Percentiles rank a stretch among this genome's conserved stretches.
Conservation (phyloP, 371 early-diverging fungal species). For the Umbelopsis sp. region DNA sequence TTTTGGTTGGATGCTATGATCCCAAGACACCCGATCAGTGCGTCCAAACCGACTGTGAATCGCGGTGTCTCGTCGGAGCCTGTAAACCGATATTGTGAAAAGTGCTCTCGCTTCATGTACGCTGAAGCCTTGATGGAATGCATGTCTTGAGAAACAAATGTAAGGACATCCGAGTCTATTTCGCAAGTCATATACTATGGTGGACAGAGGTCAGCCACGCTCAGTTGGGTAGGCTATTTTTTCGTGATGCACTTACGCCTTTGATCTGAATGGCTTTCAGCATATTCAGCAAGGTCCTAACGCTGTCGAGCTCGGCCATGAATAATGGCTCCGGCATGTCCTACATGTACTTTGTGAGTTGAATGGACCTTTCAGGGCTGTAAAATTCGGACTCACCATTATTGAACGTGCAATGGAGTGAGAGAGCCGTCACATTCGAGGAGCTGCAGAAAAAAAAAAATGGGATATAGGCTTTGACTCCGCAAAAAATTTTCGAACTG, state of each 20-base stretch:
- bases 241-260: constrained; percentile 7
- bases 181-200: constrained; percentile 32
- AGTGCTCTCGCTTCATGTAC: constrained; percentile 37
- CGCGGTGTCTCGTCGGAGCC: constrained; percentile 22
- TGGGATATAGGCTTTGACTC: neutral
- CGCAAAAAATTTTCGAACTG: constrained; percentile 20
- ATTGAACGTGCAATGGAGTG: neutral
- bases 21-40: constrained; percentile 35
- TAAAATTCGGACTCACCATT: neutral
- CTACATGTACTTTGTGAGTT: neutral
- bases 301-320: constrained; percentile 17
- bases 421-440: constrained; percentile 7
- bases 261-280: constrained; percentile 22
- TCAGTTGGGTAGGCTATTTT: too few relatives aligned
- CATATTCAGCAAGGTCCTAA: constrained; percentile 13
- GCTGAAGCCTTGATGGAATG: constrained; percentile 38
- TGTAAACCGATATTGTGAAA: constrained; percentile 29
- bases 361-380: too few relatives aligned
- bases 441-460: neutral
- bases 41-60: constrained; percentile 35
- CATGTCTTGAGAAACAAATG: constrained; percentile 35
- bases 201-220: neutral
- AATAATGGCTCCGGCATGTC: constrained; percentile 10
- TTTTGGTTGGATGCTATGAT: constrained; percentile 23
- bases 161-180: constrained; percentile 43